Evolutionary conservation across 805 yeast species (phyloP), one percentile per base, ranked within the genome.

Genomic region (Cyberlindnera samutprakarnensis): DNA sequence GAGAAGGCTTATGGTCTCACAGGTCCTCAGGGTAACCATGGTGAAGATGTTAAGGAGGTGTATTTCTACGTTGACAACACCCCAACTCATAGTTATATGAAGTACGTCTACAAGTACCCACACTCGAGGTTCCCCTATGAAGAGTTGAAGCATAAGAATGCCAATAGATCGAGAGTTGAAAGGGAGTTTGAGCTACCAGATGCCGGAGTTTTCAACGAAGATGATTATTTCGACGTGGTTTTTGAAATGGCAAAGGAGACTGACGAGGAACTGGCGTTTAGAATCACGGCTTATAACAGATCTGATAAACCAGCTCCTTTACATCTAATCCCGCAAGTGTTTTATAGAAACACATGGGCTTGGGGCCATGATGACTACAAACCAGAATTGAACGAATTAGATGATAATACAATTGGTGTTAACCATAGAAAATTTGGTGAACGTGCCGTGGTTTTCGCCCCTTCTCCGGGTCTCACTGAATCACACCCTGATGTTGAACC

Each of bases 21-120:
- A 18, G 94, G 94, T 31, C 86, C 84, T 11, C 88, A 87, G 54
- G 96, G 96, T 10, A 88, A 88, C 55, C 96, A 87, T 56, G 96
- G 96, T 35, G 96, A 87, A 54, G 96, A 87, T 55, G 95, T 85
- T 38, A 87, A 87, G 60, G 94, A 83, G 51, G 56, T 78, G 43
- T 83, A 83, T 54, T 87, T 75, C 53, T 86, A 87, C 51, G 66
- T 87, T 39, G 96, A 87, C 60, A 87, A 85, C 59, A 83, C 94
- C 10, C 96, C 96, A 7, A 72, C 95, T 6, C 96, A 87, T 60
- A 78, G 94, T 22, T 87, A 86, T 60, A 81, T 85, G 82, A 87
- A 88, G 63, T 85, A 78, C 46, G 66, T 85, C 37, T 87, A 87
- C 70, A 88, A 88, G 64, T 87, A 87, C 53, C 95, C 96, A n/a